Base-by-base conservation (phyloP, 164 flowering plant genomes). In the Sedum album region DNA sequence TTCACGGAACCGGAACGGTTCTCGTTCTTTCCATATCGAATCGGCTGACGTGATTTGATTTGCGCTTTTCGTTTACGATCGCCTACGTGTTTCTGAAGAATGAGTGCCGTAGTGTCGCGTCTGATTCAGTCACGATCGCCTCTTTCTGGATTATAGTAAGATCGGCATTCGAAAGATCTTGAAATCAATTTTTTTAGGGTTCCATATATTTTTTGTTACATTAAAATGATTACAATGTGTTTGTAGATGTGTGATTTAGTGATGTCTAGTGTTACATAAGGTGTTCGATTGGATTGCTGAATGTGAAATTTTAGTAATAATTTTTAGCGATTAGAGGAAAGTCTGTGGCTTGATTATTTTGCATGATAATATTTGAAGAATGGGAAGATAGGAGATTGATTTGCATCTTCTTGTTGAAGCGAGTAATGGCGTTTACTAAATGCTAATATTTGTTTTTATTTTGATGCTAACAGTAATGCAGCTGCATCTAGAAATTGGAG, bases 401-500 rank as follows among this genome's bases (percentile, higher is more conserved):
- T 28, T 1, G 13, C 26, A 41, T 55, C 31, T 25, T 26, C 31
- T 8, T 44, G 51, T 6, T 44, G 25, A 18, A 38, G 31, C 41
- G 0, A 1, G 26, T 25, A n/a, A 31, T 61, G 65, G 26, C 28
- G 20, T 60, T n/a, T 3, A 35, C n/a, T n/a, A n/a, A n/a, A n/a
- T 23, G 6, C 35, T 62, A 26, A 20, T 41, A 21, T 31, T 67
- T 17, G n/a, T 53, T 25, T 4, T 11, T 44, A 44, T 0, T 0
- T 21, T 57, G 36, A 7, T 14, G 44, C 73, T 6, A 79, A 69
- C 74, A 86, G 90, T 70, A 55, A 73, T 49, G 26, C 67, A 41
- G 72, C 79, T 62, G 74, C 63, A 9, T 81, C 74, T 18, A 79
- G 72, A 72, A 76, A 71, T 72, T 80, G 83, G 41, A 85, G 92